Evolutionary conservation across 2,329 filamentous ascomycete species (phyloP), one percentile per base, ranked within the genome.

Genomic region (Harringtonia aguacate): DNA sequence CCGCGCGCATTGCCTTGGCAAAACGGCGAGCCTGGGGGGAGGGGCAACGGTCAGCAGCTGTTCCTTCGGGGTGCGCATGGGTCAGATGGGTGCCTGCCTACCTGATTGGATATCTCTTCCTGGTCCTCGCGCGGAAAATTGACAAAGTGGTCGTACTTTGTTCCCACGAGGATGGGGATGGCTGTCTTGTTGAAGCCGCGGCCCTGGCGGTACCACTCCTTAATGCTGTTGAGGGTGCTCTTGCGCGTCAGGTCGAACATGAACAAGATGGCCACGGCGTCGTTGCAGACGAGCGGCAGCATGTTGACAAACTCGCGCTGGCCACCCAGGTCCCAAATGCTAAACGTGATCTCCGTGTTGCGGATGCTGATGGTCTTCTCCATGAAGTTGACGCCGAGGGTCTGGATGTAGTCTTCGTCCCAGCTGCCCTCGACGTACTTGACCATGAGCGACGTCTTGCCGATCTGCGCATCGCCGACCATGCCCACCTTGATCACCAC

Each of bases 331-430:
- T 98, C 92, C 92, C 92, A 98, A 60, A 98, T 98, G 49, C 88
- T 95, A 67, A 98, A 98, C 36, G 92, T 98, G 63, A 98, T 98
- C 66, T 98, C 92, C 15, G 92, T 98, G 66, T 98, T 98, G 50
- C 92, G 85, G 64, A 98, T 98, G 50, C 87, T 94, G 60, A 98
- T 98, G 30, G 92, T 98, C 75, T 98, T 98, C 65, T 98, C 92
- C 92, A 98, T 98, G 66, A 98, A 98, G 65, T 98, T 98, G 65
- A 98, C 92, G 53, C 92, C 92, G 36, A 98, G 70, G 20, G 92
- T 98, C 67, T 98, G 92, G 58, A 98, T 98, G 65, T 98, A 98
- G 63, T 98, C 92, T 67, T 98, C 92, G 63, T 98, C 92, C 88
- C 92, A 98, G 65, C 89, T 95, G 48, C 92, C 92, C 67, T 98